Evolutionary conservation across 495 filamentous ascomycete genomes (phyloP), one percentile per base, ranked within the genome.

Genomic region (Astrothelium subdiscretum): DNA sequence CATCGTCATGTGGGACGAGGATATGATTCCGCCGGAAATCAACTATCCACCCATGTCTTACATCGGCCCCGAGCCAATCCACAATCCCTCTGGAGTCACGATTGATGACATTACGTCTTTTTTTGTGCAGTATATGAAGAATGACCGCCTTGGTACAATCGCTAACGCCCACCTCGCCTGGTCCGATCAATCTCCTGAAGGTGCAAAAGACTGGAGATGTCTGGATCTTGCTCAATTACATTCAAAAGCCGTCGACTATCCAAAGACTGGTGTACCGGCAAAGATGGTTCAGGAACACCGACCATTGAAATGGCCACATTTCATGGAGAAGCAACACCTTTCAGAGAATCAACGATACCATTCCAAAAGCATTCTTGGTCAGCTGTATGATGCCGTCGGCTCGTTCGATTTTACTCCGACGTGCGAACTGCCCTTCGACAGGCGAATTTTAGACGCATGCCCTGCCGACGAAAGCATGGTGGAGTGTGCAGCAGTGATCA

Each of bases 81-180:
- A 67, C 32, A 74, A 87, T 4, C 71, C 80, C 6, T 73, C 80
- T 3, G 75, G 83, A 20, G 87, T 96, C 8, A 82, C 78, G 0
- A 76, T 87, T 0, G 75, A 83, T 18, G 87, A 91, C 61, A 80
- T 97, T 44, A 87, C 81, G 2, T 78, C 82, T 0, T 97, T 97
- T 74, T 99, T 97, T 68, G 89, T 96, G 10, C 81, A 78, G 0
- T 96, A 92, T 69, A 96, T 99, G 85, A 95, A 95, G 72, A 90
- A 95, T 65, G 89, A 97, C 71, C 80, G 80, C 29, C 79, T 98
- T 20, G 83, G 84, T 3, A 77, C 74, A 35, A 95, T 98, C 66
- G 94, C 94, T 0, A 83, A 85, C 67, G 84, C 91, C 0, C 94
- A 97, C 75, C 75, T 94, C 54, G 92, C 88, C 13, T 83, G 80